Evolutionary conservation across 2,329 filamentous ascomycete genomes (phyloP).

Genomic region (Dactylellina haptotyla): DNA sequence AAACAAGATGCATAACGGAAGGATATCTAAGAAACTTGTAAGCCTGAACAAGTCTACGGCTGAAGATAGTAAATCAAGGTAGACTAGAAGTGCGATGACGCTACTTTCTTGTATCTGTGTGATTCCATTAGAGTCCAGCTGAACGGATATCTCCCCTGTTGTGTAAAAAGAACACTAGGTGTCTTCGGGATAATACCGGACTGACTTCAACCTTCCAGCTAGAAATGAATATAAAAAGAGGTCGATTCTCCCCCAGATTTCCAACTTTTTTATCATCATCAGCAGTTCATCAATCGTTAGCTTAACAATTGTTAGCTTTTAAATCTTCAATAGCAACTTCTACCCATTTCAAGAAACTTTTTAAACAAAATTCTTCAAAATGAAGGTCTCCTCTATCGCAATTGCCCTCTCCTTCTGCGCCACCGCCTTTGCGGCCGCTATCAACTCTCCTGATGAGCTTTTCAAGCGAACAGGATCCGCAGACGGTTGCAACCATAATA

Average conservation of each 20-base stretch:
- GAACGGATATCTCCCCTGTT: not conserved
- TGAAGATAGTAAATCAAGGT: too few relatives aligned
- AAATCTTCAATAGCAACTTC: not conserved
- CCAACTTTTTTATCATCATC: not conserved
- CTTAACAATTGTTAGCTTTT: not conserved
- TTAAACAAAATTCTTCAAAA: not conserved
- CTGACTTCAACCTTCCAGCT: too few relatives aligned
- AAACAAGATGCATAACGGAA: too few relatives aligned
- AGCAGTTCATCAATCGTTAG: not conserved
- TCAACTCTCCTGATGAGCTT: not conserved
- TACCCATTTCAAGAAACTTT: not conserved
- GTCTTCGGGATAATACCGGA: too few relatives aligned
- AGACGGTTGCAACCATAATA: conserved; percentile 9
- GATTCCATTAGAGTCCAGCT: too few relatives aligned
- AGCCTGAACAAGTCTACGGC: too few relatives aligned
- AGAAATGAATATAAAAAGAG: not conserved
- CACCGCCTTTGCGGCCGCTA: not conserved
- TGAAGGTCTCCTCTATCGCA: conserved; percentile 1
- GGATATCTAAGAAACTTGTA: too few relatives aligned
- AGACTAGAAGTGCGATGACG: too few relatives aligned
- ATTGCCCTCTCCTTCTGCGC: conserved; percentile 2
- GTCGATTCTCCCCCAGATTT: not conserved
- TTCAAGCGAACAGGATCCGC: conserved; percentile 4
- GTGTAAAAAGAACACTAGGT: too few relatives aligned
- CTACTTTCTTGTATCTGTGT: too few relatives aligned